Evolutionary conservation across 2,329 filamentous ascomycete genomes (phyloP).

Genomic region (Pseudogymnoascus sp.): DNA sequence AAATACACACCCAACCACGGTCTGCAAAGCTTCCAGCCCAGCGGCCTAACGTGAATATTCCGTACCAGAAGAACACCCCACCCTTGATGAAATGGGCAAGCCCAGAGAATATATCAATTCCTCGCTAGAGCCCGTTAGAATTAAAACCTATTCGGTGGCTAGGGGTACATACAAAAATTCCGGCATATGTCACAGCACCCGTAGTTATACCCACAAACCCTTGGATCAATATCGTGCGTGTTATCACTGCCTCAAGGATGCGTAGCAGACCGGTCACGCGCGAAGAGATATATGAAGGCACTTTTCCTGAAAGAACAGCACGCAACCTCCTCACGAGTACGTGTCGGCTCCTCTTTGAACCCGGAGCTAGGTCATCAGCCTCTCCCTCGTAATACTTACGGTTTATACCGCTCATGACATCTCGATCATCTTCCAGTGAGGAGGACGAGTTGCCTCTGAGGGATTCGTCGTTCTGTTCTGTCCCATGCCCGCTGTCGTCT

Average conservation of each 20-base stretch:
- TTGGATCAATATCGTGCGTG: slow-evolving; percentile 69
- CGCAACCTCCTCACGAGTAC: background rate
- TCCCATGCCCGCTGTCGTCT: slow-evolving; percentile 65
- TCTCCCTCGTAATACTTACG: slow-evolving; percentile 32
- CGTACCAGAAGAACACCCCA: slow-evolving; percentile 87
- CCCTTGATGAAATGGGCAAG: slow-evolving; percentile 89
- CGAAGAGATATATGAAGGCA: slow-evolving; percentile 45
- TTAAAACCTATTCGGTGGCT: background rate
- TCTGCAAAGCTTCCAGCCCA: slow-evolving; percentile 86
- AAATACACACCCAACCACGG: slow-evolving; percentile 61
- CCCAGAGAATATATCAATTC: slow-evolving; percentile 64
- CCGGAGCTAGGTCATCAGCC: slow-evolving; percentile 21
- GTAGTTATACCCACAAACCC: slow-evolving; percentile 67
- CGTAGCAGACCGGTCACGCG: slow-evolving; percentile 41
- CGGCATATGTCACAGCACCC: slow-evolving; percentile 69
- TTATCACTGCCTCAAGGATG: slow-evolving; percentile 60
- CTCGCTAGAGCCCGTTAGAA: slow-evolving; percentile 44
- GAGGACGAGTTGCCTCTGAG: slow-evolving; percentile 59
- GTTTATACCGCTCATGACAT: slow-evolving; percentile 10
- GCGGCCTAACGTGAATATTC: slow-evolving; percentile 73
- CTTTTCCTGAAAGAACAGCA: background rate
- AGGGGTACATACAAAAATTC: slow-evolving; percentile 66
- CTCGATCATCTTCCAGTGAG: slow-evolving; percentile 44
- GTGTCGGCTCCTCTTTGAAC: background rate
- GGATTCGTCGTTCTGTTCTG: slow-evolving; percentile 61